phyloP scores from a whole-genome alignment of 2,329 filamentous ascomycete species.

The Paecilomyces niveus region DNA sequence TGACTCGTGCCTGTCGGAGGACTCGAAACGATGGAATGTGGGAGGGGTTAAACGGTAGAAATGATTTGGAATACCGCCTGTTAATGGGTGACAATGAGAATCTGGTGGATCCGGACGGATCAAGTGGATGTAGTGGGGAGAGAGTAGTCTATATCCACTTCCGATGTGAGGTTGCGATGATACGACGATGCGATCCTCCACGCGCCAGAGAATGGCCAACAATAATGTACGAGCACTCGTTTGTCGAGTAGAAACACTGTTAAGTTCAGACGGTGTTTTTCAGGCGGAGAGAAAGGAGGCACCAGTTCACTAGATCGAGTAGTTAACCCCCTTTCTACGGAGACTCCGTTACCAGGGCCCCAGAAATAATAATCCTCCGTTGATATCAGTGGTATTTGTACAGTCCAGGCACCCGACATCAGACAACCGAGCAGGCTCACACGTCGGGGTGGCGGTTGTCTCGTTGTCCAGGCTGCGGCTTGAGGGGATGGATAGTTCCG shows the following conservation, averaged over 20 bases:
- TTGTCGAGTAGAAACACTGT: too few species aligned
- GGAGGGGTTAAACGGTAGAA: neutral
- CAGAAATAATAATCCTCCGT: neutral
- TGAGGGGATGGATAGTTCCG: neutral
- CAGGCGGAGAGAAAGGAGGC: neutral
- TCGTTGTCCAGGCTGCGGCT: neutral
- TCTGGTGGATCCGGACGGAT: neutral
- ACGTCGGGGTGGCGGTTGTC: neutral
- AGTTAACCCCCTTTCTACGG: neutral
- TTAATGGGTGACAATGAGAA: neutral
- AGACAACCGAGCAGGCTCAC: neutral
- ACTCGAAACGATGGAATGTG: neutral
- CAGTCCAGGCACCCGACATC: neutral
- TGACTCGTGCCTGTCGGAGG: neutral
- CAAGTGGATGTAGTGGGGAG: neutral
- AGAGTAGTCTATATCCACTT: neutral
- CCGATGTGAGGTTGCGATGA: neutral
- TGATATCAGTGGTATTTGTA: neutral
- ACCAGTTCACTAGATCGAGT: neutral
- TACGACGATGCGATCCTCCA: neutral
- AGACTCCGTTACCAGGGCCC: neutral
- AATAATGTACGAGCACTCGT: neutral
- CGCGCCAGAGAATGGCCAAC: neutral
- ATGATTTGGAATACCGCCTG: neutral
- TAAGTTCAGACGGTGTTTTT: too few species aligned